A percentile compares a stretch with the other conserved stretches of the same genome.
These are phyloP conservation scores for Neotropicomus parvogracilis DNA, from an alignment of 1,284 basidiomycete species.

Conservation along the genomic window DNA sequence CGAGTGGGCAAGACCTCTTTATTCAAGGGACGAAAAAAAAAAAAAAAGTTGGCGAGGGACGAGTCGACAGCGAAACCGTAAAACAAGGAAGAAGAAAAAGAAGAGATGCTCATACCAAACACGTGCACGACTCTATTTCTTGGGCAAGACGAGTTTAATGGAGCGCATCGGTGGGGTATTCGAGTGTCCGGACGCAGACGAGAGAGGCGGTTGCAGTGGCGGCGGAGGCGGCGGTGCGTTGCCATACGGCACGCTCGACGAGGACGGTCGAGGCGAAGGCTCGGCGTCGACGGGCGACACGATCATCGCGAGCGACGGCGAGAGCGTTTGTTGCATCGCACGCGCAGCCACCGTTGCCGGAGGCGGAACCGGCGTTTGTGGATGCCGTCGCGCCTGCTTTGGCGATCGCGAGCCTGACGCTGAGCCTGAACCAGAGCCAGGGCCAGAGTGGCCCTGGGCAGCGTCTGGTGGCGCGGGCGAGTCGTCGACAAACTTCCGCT, in stretches of 20 bases:
- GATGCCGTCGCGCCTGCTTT: constrained; percentile 33
- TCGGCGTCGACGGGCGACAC: constrained; percentile 38
- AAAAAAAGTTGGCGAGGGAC: neutral
- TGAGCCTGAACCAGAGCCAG: constrained; percentile 12
- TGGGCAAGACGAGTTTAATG: constrained; percentile 33
- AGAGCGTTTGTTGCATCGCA: constrained; percentile 44
- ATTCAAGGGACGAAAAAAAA: neutral
- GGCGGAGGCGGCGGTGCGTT: constrained; percentile 14
- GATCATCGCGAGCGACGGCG: constrained; percentile 41
- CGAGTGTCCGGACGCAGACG: constrained; percentile 16
- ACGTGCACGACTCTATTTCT: constrained; percentile 24
- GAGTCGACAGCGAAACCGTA: neutral
- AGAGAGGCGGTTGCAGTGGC: constrained; percentile 7
- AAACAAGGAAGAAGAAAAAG: neutral
- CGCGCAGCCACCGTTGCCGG: constrained; percentile 30
- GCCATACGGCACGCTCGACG: constrained; percentile 27
- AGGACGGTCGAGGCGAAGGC: constrained; percentile 30
- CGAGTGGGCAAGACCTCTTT: neutral
- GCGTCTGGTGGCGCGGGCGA: constrained; percentile 27
- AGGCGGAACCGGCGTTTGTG: constrained; percentile 31
- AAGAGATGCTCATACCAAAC: neutral
- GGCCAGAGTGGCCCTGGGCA: constrained; percentile 11
- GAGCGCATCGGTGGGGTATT: constrained; percentile 31
- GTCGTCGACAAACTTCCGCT: constrained; percentile 45
- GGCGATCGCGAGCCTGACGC: constrained; percentile 29